Base-by-base conservation (phyloP, 495 filamentous ascomycete genomes). In the Tuber melanosporum region DNA sequence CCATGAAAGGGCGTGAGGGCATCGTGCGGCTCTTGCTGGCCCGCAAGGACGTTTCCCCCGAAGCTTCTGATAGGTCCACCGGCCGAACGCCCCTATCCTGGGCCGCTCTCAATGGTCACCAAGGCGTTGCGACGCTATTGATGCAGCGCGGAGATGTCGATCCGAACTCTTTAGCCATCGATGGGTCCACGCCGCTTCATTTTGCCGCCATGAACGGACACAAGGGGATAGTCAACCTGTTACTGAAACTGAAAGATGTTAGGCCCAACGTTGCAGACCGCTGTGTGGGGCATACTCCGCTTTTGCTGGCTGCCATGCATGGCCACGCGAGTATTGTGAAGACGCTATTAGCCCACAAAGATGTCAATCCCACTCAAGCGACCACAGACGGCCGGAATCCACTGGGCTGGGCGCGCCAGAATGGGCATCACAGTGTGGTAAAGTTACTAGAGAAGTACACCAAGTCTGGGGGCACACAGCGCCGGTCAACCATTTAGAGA, bases 131-230 rank as follows among this genome's bases (percentile, higher is more conserved):
- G 57, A 19, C 26, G 26, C 57, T 32, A 66, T 66, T 66, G 57
- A 15, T 32, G 14, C 57, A 66, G 57, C 57, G 26, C 57, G 6
- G 92, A 19, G 89, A 93, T 76, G 92, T 98, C 45, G 92, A 97
- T 83, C 57, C 57, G 57, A 66, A 66, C 57, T 66, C 26, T 36
- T 66, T 66, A 36, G 78, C 74, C 15, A 73, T 47, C 39, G 79
- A 73, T 39, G 89, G 91, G 80, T 94, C 97, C 85, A 98, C 92
- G 81, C 90, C 95, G 26, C 87, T 98, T 79, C 97, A 98, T 93
- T 98, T 94, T 93, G 95, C 95, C 22, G 97, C 97, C 92, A 97
- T 93, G 46, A 98, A 97, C 84, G 87, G 94, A 77, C 94, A 98
- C 83, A 97, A 97, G 84, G 90, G 89, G 42, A 97, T 97, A 82